A percentile compares a stretch with the other conserved stretches of the same genome.
These are phyloP conservation scores for Rehmannia glutinosa DNA, from an alignment of 257 asterid species.

Conservation along the genomic window DNA sequence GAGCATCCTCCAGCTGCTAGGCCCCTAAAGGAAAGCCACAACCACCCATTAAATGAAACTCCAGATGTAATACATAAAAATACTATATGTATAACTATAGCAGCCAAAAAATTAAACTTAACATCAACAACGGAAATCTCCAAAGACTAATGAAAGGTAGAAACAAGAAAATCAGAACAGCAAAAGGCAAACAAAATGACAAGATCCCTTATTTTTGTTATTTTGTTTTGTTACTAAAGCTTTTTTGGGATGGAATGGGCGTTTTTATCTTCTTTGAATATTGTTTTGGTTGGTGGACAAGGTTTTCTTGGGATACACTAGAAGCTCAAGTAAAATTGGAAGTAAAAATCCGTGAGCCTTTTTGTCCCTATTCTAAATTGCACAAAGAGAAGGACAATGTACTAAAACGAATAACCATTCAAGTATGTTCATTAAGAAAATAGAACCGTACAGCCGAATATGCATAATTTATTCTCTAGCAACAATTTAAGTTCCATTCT, in stretches of 20 bases:
- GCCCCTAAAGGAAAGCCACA: slow-evolving; percentile 53
- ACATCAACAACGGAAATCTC: background rate
- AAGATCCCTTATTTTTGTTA: background rate
- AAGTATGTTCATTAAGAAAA: no score
- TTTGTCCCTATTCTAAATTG: background rate
- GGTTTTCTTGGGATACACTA: background rate
- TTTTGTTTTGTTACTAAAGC: background rate
- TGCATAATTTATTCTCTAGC: background rate
- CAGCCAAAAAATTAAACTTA: slow-evolving; percentile 4
- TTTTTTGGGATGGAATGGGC: background rate
- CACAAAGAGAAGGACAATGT: no score
- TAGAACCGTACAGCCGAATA: background rate
- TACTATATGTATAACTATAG: background rate
- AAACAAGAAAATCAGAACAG: background rate
- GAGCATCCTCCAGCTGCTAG: slow-evolving; percentile 87
- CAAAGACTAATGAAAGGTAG: background rate
- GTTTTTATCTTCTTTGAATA: background rate
- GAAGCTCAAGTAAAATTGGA: background rate
- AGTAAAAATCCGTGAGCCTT: background rate
- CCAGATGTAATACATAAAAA: background rate
- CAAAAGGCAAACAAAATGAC: background rate
- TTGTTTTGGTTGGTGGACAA: background rate
- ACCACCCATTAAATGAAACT: slow-evolving; percentile 10
- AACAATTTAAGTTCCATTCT: background rate
- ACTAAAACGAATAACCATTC: no score